phyloP scores from a whole-genome alignment of 306 rosid genomes.

The Dalbergia cochinchinensis region DNA sequence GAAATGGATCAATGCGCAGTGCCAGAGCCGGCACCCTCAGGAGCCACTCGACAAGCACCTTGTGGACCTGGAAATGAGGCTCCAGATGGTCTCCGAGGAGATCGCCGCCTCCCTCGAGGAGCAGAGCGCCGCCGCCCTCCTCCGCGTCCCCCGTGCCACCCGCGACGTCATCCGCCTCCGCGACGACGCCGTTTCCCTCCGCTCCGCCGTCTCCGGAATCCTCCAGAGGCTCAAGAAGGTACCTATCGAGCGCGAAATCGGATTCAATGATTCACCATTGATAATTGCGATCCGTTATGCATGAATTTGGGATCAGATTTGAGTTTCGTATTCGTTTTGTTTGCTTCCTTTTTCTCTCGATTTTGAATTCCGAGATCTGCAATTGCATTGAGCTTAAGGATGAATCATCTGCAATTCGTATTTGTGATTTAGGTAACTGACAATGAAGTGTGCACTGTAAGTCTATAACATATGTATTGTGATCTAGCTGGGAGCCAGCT shows the following conservation, averaged over 20 bases:
- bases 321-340: slow-evolving; percentile 8
- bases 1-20: slow-evolving; percentile 95
- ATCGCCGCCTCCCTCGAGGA: slow-evolving; percentile 94
- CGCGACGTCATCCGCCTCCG: slow-evolving; percentile 94
- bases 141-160: slow-evolving; percentile 93
- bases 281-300: not conserved
- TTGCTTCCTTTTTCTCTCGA: not conserved
- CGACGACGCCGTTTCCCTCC: slow-evolving; percentile 91
- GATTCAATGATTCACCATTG: not conserved
- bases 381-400: slow-evolving; percentile 5
- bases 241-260: not conserved
- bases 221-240: slow-evolving; percentile 96
- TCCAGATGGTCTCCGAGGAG: slow-evolving; percentile 95
- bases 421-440: not conserved
- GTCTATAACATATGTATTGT: not conserved
- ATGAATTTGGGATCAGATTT: not conserved
- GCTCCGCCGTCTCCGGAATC: slow-evolving; percentile 83
- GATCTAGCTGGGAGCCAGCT: slow-evolving; percentile 14
- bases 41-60: slow-evolving; percentile 85
- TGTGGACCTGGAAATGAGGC: slow-evolving; percentile 92
- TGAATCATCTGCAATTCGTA: not conserved
- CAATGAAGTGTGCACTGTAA: not conserved
- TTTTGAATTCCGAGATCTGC: not conserved
- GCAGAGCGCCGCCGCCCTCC: slow-evolving; percentile 88
- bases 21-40: slow-evolving; percentile 88